Evolutionary conservation across 805 yeast species (phyloP), one percentile per base, ranked within the genome.

Genomic region (Ogataea kodamae): DNA sequence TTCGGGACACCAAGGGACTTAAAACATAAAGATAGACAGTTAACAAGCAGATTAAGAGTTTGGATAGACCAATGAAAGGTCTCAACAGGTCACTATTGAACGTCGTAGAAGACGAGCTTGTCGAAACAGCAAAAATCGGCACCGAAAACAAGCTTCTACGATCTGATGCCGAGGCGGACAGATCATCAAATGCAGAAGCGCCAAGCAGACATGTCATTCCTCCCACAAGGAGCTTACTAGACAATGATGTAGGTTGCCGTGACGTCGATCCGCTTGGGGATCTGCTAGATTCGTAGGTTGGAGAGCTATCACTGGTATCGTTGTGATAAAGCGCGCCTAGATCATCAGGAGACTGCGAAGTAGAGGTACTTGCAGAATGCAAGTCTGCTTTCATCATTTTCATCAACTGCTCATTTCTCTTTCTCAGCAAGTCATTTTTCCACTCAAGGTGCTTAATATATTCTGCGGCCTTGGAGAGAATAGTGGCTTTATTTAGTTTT

Each of bases 401-500:
- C 43, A 57, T 62, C 22, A 72, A 46, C 4, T 55, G 51, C 10
- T 62, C 62, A 45, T 78, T 78, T 47, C 77, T 78, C 16, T 57
- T 57, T 35, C 49, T 61, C 43, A 78, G 64, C 1, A 54, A 30
- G 2, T 68, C 73, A 48, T 78, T 78, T 49, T 79, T 81, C 42
- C 58, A 56, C 45, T 83, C 88, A 55, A 83, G 65, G 56, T 82
- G 89, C 45, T 72, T 74, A 43, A 83, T 82, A 50, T 83, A 83
- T 54, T 83, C 92, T 3, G 83, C 76, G 1, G 90, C 85, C 49
- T 83, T 83, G 17, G 82, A 66, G 40, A 83, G 62, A 29, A 83
- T 81, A 10, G 84, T 76, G 3, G 90, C 92, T 53, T 83, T 83
- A 57, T 82, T 83, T 42, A 83, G 63, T 48, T 83, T 83, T 42